phyloP scores from a whole-genome alignment of 352 stramenopile species.

The Thalassiosira gravida region DNA sequence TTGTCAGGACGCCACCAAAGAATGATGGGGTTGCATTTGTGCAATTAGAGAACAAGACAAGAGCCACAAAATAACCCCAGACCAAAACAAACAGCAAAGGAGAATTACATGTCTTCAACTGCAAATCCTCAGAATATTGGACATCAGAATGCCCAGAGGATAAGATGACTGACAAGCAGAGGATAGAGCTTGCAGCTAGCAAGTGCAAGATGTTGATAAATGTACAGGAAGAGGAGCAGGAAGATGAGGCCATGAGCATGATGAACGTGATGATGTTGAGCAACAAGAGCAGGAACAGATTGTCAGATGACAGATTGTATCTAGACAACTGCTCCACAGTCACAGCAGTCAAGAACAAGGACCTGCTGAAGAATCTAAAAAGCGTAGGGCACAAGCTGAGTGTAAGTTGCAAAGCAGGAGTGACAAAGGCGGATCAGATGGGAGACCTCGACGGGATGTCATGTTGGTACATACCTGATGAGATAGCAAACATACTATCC shows the following conservation, averaged over 20 bases:
- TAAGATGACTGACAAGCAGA: not conserved
- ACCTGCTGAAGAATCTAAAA: not conserved
- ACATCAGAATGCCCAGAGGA: not conserved
- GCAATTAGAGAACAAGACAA: too few species aligned
- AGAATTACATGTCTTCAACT: not conserved
- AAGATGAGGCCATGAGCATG: not conserved
- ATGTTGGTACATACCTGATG: constrained; percentile 21
- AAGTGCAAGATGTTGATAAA: not conserved
- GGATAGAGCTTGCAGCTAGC: not conserved
- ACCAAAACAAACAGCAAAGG: not conserved
- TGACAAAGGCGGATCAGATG: not conserved
- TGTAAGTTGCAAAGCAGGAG: constrained; percentile 3
- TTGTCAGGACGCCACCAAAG: too few species aligned
- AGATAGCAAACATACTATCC: constrained; percentile 59
- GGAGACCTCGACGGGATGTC: not conserved
- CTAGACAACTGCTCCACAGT: constrained; percentile 6
- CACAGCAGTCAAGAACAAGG: not conserved
- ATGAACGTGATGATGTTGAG: not conserved
- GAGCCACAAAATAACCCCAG: too few species aligned
- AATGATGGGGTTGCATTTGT: too few species aligned
- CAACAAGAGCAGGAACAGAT: not conserved
- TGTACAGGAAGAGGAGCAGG: not conserved
- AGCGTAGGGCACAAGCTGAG: not conserved
- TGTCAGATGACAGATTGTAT: not conserved
- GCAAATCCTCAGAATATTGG: not conserved